These are phyloP conservation scores for Phytophthora palmivora DNA, from an alignment of 352 stramenopile species.

Conservation along the genomic window DNA sequence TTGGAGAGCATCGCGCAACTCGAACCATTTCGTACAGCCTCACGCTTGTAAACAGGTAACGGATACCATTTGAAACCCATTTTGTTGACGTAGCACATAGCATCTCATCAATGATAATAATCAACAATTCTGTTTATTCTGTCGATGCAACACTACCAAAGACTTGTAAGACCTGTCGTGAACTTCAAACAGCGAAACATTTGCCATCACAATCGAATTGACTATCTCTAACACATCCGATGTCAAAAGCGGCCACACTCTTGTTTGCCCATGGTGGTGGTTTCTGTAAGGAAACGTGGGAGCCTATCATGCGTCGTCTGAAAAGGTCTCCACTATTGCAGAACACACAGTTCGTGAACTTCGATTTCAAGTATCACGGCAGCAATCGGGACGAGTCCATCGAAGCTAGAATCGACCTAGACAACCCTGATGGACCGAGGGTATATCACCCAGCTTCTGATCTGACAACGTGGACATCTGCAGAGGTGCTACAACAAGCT, in stretches of 20 bases:
- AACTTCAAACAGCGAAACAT: too few species aligned
- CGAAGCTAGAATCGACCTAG: conserved; percentile 28
- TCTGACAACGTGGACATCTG: conserved; percentile 29
- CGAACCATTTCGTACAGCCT: conserved; percentile 11
- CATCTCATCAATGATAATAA: too few species aligned
- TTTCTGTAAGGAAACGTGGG: conserved; percentile 60
- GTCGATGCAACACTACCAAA: conserved; percentile 20
- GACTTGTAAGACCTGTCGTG: not conserved
- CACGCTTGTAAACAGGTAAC: conserved; percentile 26
- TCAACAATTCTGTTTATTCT: conserved; percentile 16
- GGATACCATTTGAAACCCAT: not conserved
- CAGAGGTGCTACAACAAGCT: conserved; percentile 40
- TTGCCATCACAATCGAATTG: conserved; percentile 19
- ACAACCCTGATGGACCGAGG: conserved; percentile 34
- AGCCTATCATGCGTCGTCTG: conserved; percentile 50
- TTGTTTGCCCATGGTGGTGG: too few species aligned
- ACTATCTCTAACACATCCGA: conserved; percentile 5
- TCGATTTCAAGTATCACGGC: conserved; percentile 66
- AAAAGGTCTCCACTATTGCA: conserved; percentile 40
- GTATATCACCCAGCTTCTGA: conserved; percentile 42
- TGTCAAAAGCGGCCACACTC: conserved; percentile 40
- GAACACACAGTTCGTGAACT: conserved; percentile 33
- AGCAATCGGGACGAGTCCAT: conserved; percentile 50
- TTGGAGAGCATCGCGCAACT: conserved; percentile 34
- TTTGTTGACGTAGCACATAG: not conserved